Base-by-base conservation (phyloP, 2,329 filamentous ascomycete genomes). In the Capronia americana region DNA sequence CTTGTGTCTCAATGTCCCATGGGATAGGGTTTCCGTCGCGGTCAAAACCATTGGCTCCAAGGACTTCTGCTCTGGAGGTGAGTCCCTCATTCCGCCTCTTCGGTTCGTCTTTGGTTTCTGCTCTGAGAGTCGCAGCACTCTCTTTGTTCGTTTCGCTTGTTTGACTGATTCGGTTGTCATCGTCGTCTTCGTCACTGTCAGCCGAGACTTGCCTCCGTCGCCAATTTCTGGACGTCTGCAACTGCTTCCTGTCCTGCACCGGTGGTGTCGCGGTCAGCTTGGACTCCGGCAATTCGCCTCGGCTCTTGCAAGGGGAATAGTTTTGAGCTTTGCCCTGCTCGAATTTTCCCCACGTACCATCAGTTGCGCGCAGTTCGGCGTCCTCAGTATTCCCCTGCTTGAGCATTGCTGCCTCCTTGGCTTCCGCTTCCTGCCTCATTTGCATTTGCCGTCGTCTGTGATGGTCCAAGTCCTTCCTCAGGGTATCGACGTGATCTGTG, bases 401-500 rank as follows among this genome's bases (percentile, higher is more conserved):
- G 58, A 69, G 51, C 55, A 64, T n/a, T 38, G 44, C 44, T 32
- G 66, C 63, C 41, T 73, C 67, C 50, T 69, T 68, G 46, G 57
- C 64, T 46, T 73, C 69, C 17, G 66, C 59, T 53, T 68, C 66
- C 63, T 69, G 51, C 28, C 67, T 70, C 65, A 70, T 64, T 55
- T 67, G 58, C 28, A 65, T 28, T 41, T 70, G 64, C 63, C 68
- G 71, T 28, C 71, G 63, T 48, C 61, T 57, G 38, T 68, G 57
- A 57, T 61, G 67, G 6, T 73, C 69, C 44, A 70, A 57, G 44
- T 74, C 72, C 57, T 72, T 70, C 41, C 66, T 69, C 38, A 73
- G 57, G 20, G 69, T 65, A 59, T 73, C 71, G n/a, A 69, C 69
- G 3, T 69, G 68, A 46, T 68, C 67, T 14, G 67, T 65, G 38